Percentiles rank a stretch among this genome's conserved stretches.
Conservation (phyloP, 164 flowering plant genomes). For the Kalanchoe fedtschenkoi region DNA sequence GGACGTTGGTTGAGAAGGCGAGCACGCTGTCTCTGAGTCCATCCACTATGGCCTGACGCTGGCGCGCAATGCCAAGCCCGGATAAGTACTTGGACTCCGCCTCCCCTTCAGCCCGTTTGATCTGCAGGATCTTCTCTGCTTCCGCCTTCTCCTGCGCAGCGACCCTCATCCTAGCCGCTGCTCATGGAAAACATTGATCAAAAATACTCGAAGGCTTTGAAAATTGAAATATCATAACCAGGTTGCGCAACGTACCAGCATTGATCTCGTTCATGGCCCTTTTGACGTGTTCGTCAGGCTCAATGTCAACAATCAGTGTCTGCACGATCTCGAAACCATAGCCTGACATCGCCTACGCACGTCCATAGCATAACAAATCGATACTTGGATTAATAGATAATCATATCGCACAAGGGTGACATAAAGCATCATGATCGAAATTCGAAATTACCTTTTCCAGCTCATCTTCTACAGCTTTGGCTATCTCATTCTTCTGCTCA, state of each 20-base stretch:
- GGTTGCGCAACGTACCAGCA: conserved; percentile 38
- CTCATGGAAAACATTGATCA: neutral
- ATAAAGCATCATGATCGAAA: neutral
- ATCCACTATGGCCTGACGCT: conserved; percentile 85
- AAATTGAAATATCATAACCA: too few relatives aligned
- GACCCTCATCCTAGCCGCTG: conserved; percentile 68
- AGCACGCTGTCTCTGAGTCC: conserved; percentile 83
- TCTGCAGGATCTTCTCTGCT: conserved; percentile 75
- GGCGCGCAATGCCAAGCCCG: conserved; percentile 74
- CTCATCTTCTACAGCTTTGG: conserved; percentile 63
- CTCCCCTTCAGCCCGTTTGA: conserved; percentile 77
- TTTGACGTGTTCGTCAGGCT: conserved; percentile 73
- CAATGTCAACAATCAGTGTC: conserved; percentile 74
- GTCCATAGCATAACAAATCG: conserved; percentile 5
- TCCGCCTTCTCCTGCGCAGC: conserved; percentile 83
- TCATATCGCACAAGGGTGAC: neutral
- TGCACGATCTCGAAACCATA: conserved; percentile 80
- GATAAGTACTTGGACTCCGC: conserved; percentile 71
- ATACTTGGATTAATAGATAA: neutral
- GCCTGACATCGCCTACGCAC: conserved; percentile 63
- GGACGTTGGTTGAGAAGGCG: conserved; percentile 63
- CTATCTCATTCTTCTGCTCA: conserved; percentile 80
- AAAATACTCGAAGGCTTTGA: too few relatives aligned
- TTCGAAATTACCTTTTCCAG: conserved; percentile 48
- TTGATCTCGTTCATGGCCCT: conserved; percentile 85